A percentile compares a stretch with the other conserved stretches of the same genome.
Evolutionary conservation across 306 rosid species (phyloP).

Genomic region (Malus asiatica): DNA sequence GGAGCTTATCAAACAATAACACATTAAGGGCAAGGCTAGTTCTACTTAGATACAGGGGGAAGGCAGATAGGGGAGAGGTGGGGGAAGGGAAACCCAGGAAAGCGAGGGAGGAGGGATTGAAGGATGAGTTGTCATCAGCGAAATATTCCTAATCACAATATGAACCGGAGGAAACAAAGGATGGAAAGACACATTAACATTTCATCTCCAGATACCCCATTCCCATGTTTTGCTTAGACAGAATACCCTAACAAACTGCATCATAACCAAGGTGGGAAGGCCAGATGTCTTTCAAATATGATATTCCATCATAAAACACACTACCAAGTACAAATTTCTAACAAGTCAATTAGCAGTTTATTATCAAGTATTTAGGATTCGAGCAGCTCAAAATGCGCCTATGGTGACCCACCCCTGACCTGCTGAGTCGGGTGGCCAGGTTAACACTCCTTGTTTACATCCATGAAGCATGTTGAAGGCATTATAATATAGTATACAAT

Average conservation of each 20-base stretch:
- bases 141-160: not conserved
- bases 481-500: not conserved
- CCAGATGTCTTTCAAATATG: not conserved
- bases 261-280: not conserved
- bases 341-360: not conserved
- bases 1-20: not conserved
- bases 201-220: no score
- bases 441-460: not conserved
- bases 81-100: not conserved
- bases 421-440: not conserved
- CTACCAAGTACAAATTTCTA: not conserved
- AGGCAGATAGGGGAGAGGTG: not conserved
- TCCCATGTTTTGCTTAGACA: not conserved
- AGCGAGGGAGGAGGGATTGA: not conserved
- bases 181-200: not conserved
- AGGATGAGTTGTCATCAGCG: not conserved
- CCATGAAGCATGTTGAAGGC: not conserved
- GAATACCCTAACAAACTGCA: not conserved
- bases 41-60: not conserved
- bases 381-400: not conserved
- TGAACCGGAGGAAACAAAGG: not conserved
- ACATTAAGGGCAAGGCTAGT: not conserved
- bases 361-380: not conserved
- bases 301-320: not conserved
- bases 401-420: not conserved